Evolutionary conservation across 2,329 filamentous ascomycete genomes (phyloP).

Genomic region (Herpotrichia juniperi): DNA sequence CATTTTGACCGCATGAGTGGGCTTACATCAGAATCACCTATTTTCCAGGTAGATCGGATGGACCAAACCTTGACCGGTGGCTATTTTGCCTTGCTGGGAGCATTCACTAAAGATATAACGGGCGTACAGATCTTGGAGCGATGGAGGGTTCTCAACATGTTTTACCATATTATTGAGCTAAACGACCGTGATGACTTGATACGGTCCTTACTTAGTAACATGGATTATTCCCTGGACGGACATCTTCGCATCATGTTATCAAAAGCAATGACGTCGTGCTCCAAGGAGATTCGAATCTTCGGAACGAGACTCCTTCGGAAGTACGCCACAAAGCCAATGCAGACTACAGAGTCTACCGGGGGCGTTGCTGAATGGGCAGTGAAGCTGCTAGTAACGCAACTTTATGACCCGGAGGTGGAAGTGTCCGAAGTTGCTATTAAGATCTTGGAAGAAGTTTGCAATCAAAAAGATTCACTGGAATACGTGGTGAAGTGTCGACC

Average conservation of each 20-base stretch:
- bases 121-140: conserved; percentile 89
- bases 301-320: conserved; percentile 86
- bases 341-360: conserved; percentile 49
- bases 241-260: conserved; percentile 92
- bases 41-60: conserved; percentile 87
- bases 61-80: conserved; percentile 87
- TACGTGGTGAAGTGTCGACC: conserved; percentile 97
- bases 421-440: conserved; percentile 97
- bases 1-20: conserved; percentile 86
- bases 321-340: conserved; percentile 71
- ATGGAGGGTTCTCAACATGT: conserved; percentile 99
- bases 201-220: conserved; percentile 83
- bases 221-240: conserved; percentile 85
- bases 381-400: conserved; percentile 91
- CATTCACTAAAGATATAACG: conserved; percentile 79
- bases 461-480: conserved; percentile 86
- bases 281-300: conserved; percentile 88
- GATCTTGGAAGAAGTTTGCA: conserved; percentile 96
- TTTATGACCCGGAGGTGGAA: conserved; percentile 96
- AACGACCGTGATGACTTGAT: conserved; percentile 91
- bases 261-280: conserved; percentile 89
- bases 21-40: conserved; percentile 77
- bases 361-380: conserved; percentile 94
- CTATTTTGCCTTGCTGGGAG: conserved; percentile 92
- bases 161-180: conserved; percentile 96